Base-by-base conservation (phyloP, 441 rosid genomes). In the Iberis amara region DNA sequence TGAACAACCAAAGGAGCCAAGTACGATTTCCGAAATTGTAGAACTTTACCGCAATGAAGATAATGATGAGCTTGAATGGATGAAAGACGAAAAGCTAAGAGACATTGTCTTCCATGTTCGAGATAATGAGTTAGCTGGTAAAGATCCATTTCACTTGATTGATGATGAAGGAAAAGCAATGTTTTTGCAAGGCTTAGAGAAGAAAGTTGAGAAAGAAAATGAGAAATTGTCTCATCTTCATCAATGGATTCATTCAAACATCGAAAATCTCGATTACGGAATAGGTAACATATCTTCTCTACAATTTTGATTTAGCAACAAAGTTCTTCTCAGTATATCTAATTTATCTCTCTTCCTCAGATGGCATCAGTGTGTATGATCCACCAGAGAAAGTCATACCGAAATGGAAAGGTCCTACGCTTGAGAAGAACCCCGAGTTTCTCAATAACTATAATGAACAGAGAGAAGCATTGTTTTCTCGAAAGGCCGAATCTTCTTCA, bases 191-290 rank as follows among this genome's bases (percentile, higher is more conserved):
- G 97, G 97, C 57, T 88, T 89, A 70, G 87, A 86, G 73, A 76
- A 80, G 76, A 86, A 79, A 62, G 86, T 86, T 66, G 96, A 79
- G 69, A 75, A 64, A 73, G 91, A 77, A 83, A 89, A 86, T 55
- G 79, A 74, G 62, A 85, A 79, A 64, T 54, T 89, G 42, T 57
- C 73, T 32, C 75, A 68, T 57, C 55, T 89, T 52, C 97, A 89
- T 38, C 85, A 82, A 47, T 89, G 75, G 74, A 87, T 89, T 47
- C 97, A 89, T 52, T 73, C 91, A 35, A 89, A 80, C 74, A 77
- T 89, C 57, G 97, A 89, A 52, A 89, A 89, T 70, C 91, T 89
- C 21, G 84, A 84, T 57, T 89, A 89, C 11, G 97, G 97, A 52
- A 80, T 91, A 77, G 97, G 97, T 89, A 75, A 56, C 52, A n/a